phyloP scores from a whole-genome alignment of 805 yeast genomes.

The Wickerhamiella sergipiensis region DNA sequence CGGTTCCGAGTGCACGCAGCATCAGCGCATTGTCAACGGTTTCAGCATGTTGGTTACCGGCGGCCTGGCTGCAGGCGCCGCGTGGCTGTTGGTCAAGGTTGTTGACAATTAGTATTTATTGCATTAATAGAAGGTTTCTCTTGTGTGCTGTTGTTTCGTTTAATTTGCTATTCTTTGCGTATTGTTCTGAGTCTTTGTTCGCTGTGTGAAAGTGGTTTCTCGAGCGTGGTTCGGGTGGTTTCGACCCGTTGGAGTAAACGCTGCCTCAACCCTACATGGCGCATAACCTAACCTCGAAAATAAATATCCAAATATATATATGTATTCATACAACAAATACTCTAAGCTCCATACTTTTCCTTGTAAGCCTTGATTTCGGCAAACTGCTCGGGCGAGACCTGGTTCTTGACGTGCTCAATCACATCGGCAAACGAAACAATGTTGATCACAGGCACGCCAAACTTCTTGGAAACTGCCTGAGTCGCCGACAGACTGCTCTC shows the following conservation, averaged over 20 bases:
- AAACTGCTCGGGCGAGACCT: slow-evolving; percentile 17
- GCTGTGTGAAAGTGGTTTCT: too few species aligned
- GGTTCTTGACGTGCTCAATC: slow-evolving; percentile 38
- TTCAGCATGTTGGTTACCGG: slow-evolving; percentile 89
- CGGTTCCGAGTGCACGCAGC: slow-evolving; percentile 55
- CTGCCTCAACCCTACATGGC: background rate
- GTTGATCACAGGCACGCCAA: slow-evolving; percentile 69
- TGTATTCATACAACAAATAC: too few species aligned
- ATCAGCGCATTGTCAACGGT: slow-evolving; percentile 49
- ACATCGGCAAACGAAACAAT: slow-evolving; percentile 71
- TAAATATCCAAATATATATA: too few species aligned
- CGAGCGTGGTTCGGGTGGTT: too few species aligned
- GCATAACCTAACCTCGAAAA: background rate
- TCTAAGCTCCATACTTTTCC: slow-evolving; percentile 19
- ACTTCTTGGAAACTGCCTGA: slow-evolving; percentile 56
- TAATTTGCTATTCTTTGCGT: too few species aligned
- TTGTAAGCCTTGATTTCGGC: slow-evolving; percentile 20
- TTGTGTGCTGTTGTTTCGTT: too few species aligned
- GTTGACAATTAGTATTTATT: slow-evolving; percentile 1
- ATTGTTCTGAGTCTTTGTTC: too few species aligned
- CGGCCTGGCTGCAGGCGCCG: slow-evolving; percentile 94
- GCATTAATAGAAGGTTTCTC: background rate
- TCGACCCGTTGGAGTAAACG: too few species aligned
- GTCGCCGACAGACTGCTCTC: slow-evolving; percentile 65
- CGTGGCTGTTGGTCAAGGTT: slow-evolving; percentile 65